Conservation (phyloP, 768 basidiomycete genomes). For the Suillus fuscotomentosus region DNA sequence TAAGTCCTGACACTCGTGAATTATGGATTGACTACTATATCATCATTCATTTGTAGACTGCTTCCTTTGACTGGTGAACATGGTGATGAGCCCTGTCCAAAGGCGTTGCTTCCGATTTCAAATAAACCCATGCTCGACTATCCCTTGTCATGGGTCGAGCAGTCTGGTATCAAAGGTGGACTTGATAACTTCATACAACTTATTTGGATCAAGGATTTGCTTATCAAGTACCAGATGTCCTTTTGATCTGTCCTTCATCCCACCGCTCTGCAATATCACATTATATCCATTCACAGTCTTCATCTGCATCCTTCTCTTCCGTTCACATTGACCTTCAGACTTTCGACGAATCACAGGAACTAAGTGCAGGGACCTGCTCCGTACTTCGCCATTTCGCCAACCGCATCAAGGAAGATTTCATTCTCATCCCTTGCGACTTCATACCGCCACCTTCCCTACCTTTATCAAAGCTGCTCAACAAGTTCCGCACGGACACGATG, state of each 20-base stretch:
- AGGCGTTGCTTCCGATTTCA: constrained; percentile 83
- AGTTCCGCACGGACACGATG: constrained; percentile 72
- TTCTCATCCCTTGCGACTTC: constrained; percentile 90
- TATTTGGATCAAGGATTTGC: constrained; percentile 9
- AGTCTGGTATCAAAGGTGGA: constrained; percentile 79
- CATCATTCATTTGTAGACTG: constrained; percentile 44
- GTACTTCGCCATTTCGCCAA: constrained; percentile 74
- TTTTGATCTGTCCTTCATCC: constrained; percentile 78
- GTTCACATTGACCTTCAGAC: constrained; percentile 77
- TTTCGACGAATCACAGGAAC: constrained; percentile 70
- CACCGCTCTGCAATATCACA: constrained; percentile 79
- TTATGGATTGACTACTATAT: constrained; percentile 11
- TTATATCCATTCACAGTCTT: constrained; percentile 77
- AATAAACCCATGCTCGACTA: constrained; percentile 89
- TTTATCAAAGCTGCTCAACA: constrained; percentile 70
- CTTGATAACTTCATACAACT: background rate
- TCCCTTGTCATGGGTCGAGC: constrained; percentile 81
- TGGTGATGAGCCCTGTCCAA: constrained; percentile 81
- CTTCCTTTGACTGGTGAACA: constrained; percentile 72
- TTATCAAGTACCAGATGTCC: constrained; percentile 56
- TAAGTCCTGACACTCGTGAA: constrained; percentile 33
- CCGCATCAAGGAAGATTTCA: constrained; percentile 81
- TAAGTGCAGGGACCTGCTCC: constrained; percentile 67
- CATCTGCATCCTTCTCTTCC: constrained; percentile 56
- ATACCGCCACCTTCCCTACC: constrained; percentile 74